These are phyloP conservation scores for Talaromyces atroroseus DNA, from an alignment of 2,329 filamentous ascomycete species.

Conservation along the genomic window DNA sequence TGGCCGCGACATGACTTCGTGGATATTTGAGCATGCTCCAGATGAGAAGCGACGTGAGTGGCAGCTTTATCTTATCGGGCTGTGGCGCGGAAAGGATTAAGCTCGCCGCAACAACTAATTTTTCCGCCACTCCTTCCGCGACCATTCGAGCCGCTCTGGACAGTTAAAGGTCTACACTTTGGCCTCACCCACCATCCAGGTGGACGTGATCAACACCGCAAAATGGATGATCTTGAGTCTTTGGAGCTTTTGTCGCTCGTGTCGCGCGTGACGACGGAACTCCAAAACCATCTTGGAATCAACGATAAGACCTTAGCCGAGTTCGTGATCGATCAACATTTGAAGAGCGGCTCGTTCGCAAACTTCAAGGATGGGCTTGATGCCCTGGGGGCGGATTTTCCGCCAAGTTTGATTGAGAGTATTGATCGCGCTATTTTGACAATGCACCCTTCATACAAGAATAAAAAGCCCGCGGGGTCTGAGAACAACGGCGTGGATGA, in stretches of 20 bases:
- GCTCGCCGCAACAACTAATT: slow-evolving; percentile 6
- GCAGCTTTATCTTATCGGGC: slow-evolving; percentile 14
- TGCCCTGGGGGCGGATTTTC: slow-evolving; percentile 75
- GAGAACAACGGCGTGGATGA: slow-evolving; percentile 38
- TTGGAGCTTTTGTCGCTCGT: slow-evolving; percentile 92
- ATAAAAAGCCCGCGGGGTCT: slow-evolving; percentile 37
- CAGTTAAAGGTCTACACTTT: neutral
- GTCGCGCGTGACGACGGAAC: slow-evolving; percentile 86
- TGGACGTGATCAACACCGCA: neutral
- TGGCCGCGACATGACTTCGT: neutral
- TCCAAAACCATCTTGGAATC: slow-evolving; percentile 89
- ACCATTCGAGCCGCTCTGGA: neutral
- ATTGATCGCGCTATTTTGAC: slow-evolving; percentile 82
- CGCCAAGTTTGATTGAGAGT: slow-evolving; percentile 80
- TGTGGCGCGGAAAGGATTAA: slow-evolving; percentile 3
- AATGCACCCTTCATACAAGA: slow-evolving; percentile 86
- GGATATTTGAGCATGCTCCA: neutral
- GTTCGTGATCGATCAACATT: slow-evolving; percentile 87
- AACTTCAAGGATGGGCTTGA: slow-evolving; percentile 74
- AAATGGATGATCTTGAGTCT: slow-evolving; percentile 87
- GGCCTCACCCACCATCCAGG: slow-evolving; percentile 3
- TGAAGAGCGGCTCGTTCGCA: slow-evolving; percentile 62
- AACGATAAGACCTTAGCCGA: slow-evolving; percentile 93
- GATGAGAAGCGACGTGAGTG: neutral
- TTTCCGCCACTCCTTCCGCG: slow-evolving; percentile 12